Conservation (phyloP, 352 stramenopile genomes). For the Albugo candida region DNA sequence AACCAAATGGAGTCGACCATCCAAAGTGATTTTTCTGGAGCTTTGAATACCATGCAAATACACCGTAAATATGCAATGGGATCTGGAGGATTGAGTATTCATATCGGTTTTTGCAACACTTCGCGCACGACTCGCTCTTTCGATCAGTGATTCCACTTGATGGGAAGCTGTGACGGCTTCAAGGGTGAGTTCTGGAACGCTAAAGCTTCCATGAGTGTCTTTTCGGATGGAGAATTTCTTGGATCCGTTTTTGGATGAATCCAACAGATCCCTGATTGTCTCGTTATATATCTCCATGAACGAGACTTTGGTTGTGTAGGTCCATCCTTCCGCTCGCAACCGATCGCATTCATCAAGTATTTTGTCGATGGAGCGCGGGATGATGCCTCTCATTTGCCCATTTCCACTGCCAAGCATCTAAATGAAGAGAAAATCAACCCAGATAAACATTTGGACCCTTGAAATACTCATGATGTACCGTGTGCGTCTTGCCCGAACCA, state of each 20-base stretch:
- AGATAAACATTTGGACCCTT: background rate
- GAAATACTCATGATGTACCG: constrained; percentile 15
- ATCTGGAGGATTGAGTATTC: constrained; percentile 69
- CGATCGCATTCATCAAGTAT: constrained; percentile 59
- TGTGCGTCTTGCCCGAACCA: constrained; percentile 87
- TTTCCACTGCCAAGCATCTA: constrained; percentile 94
- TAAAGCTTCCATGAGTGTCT: constrained; percentile 35
- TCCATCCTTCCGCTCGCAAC: constrained; percentile 77
- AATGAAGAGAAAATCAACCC: constrained; percentile 2
- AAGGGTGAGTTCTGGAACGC: constrained; percentile 37
- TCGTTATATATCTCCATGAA: constrained; percentile 99
- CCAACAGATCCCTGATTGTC: constrained; percentile 92
- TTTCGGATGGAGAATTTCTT: constrained; percentile 58
- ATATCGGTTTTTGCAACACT: constrained; percentile 88
- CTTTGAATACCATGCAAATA: constrained; percentile 20
- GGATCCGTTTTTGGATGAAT: constrained; percentile 22
- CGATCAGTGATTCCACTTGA: constrained; percentile 63
- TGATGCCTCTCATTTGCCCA: constrained; percentile 92
- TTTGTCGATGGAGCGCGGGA: constrained; percentile 93
- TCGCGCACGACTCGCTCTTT: constrained; percentile 34
- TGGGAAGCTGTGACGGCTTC: constrained; percentile 27
- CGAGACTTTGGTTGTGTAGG: constrained; percentile 88
- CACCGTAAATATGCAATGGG: constrained; percentile 66
- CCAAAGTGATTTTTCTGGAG: constrained; percentile 10
- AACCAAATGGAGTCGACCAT: constrained; percentile 57